These are phyloP conservation scores for Cercospora canescens DNA, from an alignment of 2,329 filamentous ascomycete species.

Conservation along the genomic window DNA sequence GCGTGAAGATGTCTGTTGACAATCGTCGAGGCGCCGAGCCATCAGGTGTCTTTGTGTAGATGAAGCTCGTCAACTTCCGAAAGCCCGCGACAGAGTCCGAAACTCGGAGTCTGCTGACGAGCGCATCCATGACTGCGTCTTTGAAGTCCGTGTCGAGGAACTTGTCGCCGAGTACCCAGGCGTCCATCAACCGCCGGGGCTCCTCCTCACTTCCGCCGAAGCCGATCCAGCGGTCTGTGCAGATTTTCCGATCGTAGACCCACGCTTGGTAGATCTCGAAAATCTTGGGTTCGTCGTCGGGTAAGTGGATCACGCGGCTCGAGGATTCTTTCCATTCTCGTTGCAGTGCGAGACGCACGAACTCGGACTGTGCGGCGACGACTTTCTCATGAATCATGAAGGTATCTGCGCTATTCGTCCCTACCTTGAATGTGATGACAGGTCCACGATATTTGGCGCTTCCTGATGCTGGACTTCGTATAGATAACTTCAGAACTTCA, in stretches of 20 bases:
- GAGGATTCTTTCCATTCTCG: slow-evolving; percentile 16
- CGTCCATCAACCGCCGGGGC: slow-evolving; percentile 6
- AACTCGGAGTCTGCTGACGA: slow-evolving; percentile 13
- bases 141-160: slow-evolving; percentile 27
- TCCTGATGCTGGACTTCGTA: background rate
- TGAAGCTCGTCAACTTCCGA: slow-evolving; percentile 3
- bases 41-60: slow-evolving; percentile 20
- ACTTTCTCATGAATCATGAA: slow-evolving; percentile 13
- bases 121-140: slow-evolving; percentile 22
- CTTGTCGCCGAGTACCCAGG: slow-evolving; percentile 31
- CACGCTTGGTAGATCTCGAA: slow-evolving; percentile 24
- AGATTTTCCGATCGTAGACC: slow-evolving; percentile 16
- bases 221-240: background rate
- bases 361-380: slow-evolving; percentile 1
- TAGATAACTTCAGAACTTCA: background rate
- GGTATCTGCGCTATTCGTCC: background rate
- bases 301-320: slow-evolving; percentile 9
- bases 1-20: slow-evolving; percentile 18
- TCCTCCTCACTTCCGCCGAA: background rate
- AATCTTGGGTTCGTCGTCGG: slow-evolving; percentile 6
- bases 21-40: slow-evolving; percentile 20
- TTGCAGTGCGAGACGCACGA: slow-evolving; percentile 14
- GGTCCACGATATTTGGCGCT: background rate
- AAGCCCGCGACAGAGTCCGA: background rate
- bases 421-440: slow-evolving; percentile 9